Evolutionary conservation across 148 eudicot genomes (phyloP).

Genomic region (Nepenthes gracilis): DNA sequence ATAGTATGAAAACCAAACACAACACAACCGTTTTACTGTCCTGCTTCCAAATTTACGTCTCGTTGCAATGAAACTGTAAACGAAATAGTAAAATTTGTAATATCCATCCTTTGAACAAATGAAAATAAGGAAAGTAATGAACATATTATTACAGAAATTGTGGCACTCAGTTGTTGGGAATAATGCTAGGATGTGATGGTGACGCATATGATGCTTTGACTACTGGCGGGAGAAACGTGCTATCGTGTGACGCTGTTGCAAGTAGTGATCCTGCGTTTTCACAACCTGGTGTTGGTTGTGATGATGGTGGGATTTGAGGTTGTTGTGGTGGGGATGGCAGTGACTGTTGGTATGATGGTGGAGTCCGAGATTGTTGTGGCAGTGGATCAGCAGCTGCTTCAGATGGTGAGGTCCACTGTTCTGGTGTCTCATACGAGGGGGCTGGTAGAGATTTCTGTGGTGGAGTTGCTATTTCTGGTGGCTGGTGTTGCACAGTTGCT

Average conservation of each 20-base stretch:
- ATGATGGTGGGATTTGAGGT: constrained; percentile 5
- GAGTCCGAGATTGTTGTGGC: too few relatives aligned
- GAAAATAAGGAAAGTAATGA: constrained; percentile 4
- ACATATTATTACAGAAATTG: constrained; percentile 10
- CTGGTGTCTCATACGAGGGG: too few relatives aligned
- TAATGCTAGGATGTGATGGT: constrained; percentile 50
- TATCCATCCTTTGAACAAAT: not conserved
- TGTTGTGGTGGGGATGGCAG: not conserved
- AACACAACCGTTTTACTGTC: too few relatives aligned
- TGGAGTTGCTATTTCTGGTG: too few relatives aligned
- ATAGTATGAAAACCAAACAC: too few relatives aligned
- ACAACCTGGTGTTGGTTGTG: constrained; percentile 9
- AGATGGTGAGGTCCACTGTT: too few relatives aligned
- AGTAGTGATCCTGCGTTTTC: constrained; percentile 1
- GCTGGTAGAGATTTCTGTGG: too few relatives aligned
- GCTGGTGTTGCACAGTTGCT: too few relatives aligned
- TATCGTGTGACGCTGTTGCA: constrained; percentile 13
- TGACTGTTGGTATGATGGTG: not conserved
- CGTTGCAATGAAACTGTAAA: constrained; percentile 2
- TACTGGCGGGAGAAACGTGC: constrained; percentile 46
- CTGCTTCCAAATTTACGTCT: not conserved
- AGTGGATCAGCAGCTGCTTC: too few relatives aligned
- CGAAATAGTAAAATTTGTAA: not conserved
- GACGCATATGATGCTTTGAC: constrained; percentile 43
- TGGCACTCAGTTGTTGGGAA: constrained; percentile 34